Evolutionary conservation across 495 filamentous ascomycete species (phyloP), one percentile per base, ranked within the genome.

Genomic region (Aspergillus bertholletiae): DNA sequence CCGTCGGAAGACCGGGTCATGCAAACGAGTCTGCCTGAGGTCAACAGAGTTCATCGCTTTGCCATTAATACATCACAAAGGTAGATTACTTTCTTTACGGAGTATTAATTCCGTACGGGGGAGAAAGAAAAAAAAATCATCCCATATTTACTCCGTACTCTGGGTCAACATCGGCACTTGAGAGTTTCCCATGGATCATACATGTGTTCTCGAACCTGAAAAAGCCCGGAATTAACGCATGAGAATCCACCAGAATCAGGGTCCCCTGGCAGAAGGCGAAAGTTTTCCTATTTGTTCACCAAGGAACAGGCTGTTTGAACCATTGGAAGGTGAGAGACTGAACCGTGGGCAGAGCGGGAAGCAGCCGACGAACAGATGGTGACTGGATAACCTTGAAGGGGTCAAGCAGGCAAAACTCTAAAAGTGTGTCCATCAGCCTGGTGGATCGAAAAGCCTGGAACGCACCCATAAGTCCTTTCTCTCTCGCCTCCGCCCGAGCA

Each of bases 1-100:
- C 46, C 46, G 46, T 49, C 46, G 46, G 46, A 35, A 27, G 27
- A 37, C 46, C 46, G 46, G 46, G 37, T 34, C 30, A 49, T 49
- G 7, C 30, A 37, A 8, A 34, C 24, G 18, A 12, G 9, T 49
- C 12, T 49, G 18, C 45, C 11, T 49, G 39, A 43, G 39, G 39
- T 43, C 39, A 43, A 2, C 39, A 43, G 39, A 43, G 39, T 21
- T 40, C 12, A 37, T 37, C 34, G 34, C 34, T 37, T 15, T 5
- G 3, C n/a, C 34, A n/a, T n/a, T n/a, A n/a, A n/a, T n/a, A n/a
- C n/a, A n/a, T n/a, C n/a, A n/a, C n/a, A n/a, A n/a, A n/a, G n/a
- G n/a, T n/a, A n/a, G n/a, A n/a, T n/a, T n/a, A n/a, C n/a, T n/a
- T n/a, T n/a, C n/a, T 8, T 28, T 28, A 28, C 26, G 26, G 26